phyloP scores from a whole-genome alignment of 1,139 yeast genomes.

The Suhomyces bokatorum region DNA sequence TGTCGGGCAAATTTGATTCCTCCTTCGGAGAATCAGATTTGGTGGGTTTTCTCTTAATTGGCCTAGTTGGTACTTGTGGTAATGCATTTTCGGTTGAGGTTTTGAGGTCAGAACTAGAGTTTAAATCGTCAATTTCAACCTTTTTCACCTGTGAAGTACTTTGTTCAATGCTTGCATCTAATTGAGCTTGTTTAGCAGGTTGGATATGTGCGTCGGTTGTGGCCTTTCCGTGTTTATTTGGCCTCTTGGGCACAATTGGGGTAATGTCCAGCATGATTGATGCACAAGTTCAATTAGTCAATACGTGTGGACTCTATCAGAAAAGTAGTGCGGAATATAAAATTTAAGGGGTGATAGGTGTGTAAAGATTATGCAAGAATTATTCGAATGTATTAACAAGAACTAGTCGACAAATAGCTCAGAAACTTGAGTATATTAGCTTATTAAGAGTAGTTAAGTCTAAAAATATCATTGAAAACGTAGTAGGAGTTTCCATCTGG shows the following conservation, averaged over 20 bases:
- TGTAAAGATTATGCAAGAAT: not conserved
- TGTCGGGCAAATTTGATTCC: not conserved
- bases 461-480: slow-evolving; percentile 94
- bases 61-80: slow-evolving; percentile 1
- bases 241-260: slow-evolving; percentile 1
- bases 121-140: not conserved
- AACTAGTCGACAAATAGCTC: not conserved
- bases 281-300: not conserved
- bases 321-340: not conserved
- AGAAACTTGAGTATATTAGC: not conserved
- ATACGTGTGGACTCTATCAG: not conserved
- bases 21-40: not conserved
- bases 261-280: not conserved
- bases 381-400: not conserved
- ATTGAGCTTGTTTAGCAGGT: not conserved
- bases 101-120: not conserved
- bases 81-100: too few species aligned
- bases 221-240: not conserved
- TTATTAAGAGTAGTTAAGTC: slow-evolving; percentile 70
- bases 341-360: not conserved
- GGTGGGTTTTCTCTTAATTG: not conserved
- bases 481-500: slow-evolving; percentile 91
- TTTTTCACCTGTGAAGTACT: too few species aligned
- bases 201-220: not conserved
- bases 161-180: not conserved